Percentiles rank a stretch among this genome's conserved stretches.
These are phyloP conservation scores for Coemansia sp. DNA, from an alignment of 192 early-diverging fungal genomes.

Conservation along the genomic window DNA sequence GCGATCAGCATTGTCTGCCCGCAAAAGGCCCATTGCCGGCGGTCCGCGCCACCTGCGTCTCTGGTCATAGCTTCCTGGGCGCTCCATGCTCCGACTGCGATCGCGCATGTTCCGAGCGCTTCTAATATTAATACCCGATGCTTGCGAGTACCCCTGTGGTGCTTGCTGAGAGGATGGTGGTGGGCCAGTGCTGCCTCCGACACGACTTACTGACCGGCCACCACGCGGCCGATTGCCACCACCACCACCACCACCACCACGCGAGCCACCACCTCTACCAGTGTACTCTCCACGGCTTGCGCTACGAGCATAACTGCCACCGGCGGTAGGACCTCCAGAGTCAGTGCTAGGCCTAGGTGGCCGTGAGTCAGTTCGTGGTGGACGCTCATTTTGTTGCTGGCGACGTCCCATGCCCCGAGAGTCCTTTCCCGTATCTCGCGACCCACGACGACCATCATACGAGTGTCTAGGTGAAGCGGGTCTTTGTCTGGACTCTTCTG, in stretches of 20 bases:
- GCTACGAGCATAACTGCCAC: constrained; percentile 5
- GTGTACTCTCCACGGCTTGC: constrained; percentile 10
- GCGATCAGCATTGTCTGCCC: constrained; percentile 37
- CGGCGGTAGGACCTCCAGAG: background rate
- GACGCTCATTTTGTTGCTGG: constrained; percentile 12
- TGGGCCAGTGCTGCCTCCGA: constrained; percentile 1
- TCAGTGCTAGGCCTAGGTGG: constrained; percentile 12
- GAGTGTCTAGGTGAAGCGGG: constrained; percentile 14
- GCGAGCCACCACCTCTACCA: constrained; percentile 14
- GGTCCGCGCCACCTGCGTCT: constrained; percentile 35
- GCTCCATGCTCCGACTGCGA: constrained; percentile 51
- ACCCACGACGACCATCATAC: background rate
- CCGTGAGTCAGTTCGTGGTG: constrained; percentile 12
- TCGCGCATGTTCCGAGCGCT: constrained; percentile 27
- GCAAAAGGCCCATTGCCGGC: background rate
- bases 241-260: constrained; percentile 8
- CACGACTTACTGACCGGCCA: constrained; percentile 42
- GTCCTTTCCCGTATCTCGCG: constrained; percentile 18
- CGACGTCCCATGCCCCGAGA: background rate
- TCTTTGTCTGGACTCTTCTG: constrained; percentile 22
- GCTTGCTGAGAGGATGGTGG: constrained; percentile 5
- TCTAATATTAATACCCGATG: background rate
- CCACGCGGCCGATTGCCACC: constrained; percentile 19
- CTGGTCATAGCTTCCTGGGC: constrained; percentile 32
- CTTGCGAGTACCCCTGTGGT: constrained; percentile 9